Conservation (phyloP, 1,284 basidiomycete species). For the Athelia psychrophila region DNA sequence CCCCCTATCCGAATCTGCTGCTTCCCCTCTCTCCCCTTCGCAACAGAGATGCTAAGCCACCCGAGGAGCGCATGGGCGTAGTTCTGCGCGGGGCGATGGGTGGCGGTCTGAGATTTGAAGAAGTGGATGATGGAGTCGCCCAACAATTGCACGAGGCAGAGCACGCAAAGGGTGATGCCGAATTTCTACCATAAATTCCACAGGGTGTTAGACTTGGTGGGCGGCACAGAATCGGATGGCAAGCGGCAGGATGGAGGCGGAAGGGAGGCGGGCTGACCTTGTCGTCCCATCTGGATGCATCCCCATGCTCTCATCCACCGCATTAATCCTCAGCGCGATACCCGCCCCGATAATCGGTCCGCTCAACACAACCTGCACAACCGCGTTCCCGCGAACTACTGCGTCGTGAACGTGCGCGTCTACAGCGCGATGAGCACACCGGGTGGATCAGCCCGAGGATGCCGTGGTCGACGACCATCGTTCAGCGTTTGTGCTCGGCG, state of each 20-base stretch:
- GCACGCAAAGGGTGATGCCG: constrained; percentile 55
- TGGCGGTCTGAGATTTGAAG: constrained; percentile 38
- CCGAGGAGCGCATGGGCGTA: constrained; percentile 57
- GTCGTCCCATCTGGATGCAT: constrained; percentile 43
- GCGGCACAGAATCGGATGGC: no score
- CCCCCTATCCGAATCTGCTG: no score
- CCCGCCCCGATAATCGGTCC: constrained; percentile 51
- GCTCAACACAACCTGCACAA: constrained; percentile 55
- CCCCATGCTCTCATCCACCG: constrained; percentile 38
- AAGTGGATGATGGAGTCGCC: constrained; percentile 62
- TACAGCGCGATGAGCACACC: constrained; percentile 60
- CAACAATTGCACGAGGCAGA: constrained; percentile 56
- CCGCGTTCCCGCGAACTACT: constrained; percentile 56
- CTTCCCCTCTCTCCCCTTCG: constrained; percentile 52
- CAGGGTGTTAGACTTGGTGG: no score
- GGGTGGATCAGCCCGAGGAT: constrained; percentile 50
- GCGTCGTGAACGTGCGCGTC: constrained; percentile 46
- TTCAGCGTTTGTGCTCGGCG: constrained; percentile 34
- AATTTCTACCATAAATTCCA: no score
- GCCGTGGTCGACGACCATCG: constrained; percentile 51
- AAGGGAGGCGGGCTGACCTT: no score
- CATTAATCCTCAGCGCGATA: constrained; percentile 44
- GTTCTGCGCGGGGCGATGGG: constrained; percentile 52
- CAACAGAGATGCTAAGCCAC: constrained; percentile 43
- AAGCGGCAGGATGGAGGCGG: no score